A percentile compares a stretch with the other conserved stretches of the same genome.
These are phyloP conservation scores for Tuber melanosporum DNA, from an alignment of 495 filamentous ascomycete genomes.

Conservation along the genomic window DNA sequence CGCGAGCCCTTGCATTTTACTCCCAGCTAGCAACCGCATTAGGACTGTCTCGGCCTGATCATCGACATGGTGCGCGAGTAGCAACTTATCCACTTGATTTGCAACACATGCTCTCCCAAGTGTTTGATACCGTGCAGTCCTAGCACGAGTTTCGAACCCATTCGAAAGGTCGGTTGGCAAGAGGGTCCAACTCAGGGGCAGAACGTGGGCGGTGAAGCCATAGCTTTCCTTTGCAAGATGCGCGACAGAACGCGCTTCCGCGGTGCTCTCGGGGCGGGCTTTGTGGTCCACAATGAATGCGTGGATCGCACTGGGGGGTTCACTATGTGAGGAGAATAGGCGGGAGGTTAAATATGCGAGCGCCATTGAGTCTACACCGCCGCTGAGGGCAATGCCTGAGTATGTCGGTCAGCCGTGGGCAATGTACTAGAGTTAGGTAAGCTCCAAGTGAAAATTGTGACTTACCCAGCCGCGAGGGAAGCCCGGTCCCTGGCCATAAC, in stretches of 20 bases:
- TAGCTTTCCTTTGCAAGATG: slow-evolving; percentile 45
- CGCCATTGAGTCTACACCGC: slow-evolving; percentile 95
- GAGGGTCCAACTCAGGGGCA: slow-evolving; percentile 45
- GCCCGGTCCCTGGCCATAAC: slow-evolving; percentile 48
- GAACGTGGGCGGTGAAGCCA: slow-evolving; percentile 21
- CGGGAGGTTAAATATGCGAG: slow-evolving; percentile 65
- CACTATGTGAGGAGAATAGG: slow-evolving; percentile 43
- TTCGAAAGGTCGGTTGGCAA: slow-evolving; percentile 47
- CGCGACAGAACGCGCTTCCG: slow-evolving; percentile 61
- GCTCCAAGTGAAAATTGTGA: not conserved
- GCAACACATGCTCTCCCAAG: slow-evolving; percentile 58
- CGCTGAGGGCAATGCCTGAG: slow-evolving; percentile 77
- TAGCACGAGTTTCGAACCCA: slow-evolving; percentile 68
- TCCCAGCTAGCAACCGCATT: slow-evolving; percentile 72
- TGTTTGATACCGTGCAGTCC: slow-evolving; percentile 63
- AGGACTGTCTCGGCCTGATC: slow-evolving; percentile 86
- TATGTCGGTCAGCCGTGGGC: slow-evolving; percentile 2
- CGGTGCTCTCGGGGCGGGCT: slow-evolving; percentile 58
- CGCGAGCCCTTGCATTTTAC: slow-evolving; percentile 65
- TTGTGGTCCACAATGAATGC: slow-evolving; percentile 76
- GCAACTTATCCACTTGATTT: slow-evolving; percentile 54
- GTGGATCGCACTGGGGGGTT: slow-evolving; percentile 47
- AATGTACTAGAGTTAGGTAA: not conserved
- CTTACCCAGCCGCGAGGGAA: slow-evolving; percentile 15
- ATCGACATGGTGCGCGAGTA: slow-evolving; percentile 77